Conservation (phyloP, 2,329 filamentous ascomycete species). For the Leptosphaerulina australis region DNA sequence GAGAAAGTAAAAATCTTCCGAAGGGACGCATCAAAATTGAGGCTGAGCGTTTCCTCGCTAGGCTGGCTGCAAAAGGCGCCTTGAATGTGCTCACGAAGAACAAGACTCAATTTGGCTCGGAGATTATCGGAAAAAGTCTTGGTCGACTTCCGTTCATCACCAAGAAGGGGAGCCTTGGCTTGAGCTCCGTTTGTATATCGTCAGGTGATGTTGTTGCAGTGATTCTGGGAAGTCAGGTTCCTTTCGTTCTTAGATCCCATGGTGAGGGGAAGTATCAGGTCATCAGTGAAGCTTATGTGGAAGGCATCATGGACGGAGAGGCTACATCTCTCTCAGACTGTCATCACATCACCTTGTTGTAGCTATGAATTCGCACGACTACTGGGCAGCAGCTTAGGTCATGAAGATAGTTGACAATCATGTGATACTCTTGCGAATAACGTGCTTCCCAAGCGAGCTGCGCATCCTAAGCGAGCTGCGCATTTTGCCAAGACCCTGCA, state of each 20-base stretch:
- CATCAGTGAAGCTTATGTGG: slow-evolving; percentile 28
- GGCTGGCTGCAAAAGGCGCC: neutral
- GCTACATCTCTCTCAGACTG: no score
- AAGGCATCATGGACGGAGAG: slow-evolving; percentile 32
- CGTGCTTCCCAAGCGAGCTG: no score
- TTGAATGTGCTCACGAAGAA: neutral
- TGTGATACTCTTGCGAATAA: no score
- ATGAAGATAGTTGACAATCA: no score
- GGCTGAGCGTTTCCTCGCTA: neutral
- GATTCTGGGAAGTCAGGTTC: slow-evolving; percentile 21
- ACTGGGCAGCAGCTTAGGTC: no score
- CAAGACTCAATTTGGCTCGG: neutral
- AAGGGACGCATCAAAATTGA: neutral
- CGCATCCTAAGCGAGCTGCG: no score
- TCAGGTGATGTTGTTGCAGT: slow-evolving; percentile 21
- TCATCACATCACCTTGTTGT: no score
- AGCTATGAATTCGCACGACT: no score
- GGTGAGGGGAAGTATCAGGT: slow-evolving; percentile 6
- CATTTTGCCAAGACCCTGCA: no score
- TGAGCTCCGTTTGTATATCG: slow-evolving; percentile 12
- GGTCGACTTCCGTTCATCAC: slow-evolving; percentile 20
- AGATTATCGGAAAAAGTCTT: slow-evolving; percentile 18
- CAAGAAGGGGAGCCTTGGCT: slow-evolving; percentile 17
- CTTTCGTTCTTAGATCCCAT: slow-evolving; percentile 21
- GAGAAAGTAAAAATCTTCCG: neutral